Evolutionary conservation across 2,329 filamentous ascomycete species (phyloP).

Genomic region (Pezicula neosporulosa): DNA sequence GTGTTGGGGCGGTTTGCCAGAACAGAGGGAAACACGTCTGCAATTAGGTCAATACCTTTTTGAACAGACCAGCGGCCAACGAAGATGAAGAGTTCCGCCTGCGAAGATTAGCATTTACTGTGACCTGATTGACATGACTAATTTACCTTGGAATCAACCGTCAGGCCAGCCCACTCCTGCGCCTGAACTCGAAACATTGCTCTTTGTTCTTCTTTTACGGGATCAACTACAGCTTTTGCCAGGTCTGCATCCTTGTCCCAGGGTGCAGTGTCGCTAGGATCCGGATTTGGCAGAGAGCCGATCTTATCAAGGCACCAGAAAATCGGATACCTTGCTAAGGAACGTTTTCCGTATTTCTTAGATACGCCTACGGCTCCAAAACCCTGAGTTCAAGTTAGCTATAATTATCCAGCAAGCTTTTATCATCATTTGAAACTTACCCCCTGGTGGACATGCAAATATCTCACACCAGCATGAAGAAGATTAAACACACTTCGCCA

Average conservation of each 20-base stretch:
- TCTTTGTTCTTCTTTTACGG: slow-evolving; percentile 48
- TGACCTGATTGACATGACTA: not conserved
- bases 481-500: slow-evolving; percentile 40
- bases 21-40: slow-evolving; percentile 62
- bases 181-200: slow-evolving; percentile 53
- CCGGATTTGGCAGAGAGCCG: slow-evolving; percentile 66
- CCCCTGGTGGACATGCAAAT: slow-evolving; percentile 59
- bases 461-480: slow-evolving; percentile 51
- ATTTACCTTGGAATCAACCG: slow-evolving; percentile 46
- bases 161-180: slow-evolving; percentile 65
- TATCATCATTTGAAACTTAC: slow-evolving; percentile 59
- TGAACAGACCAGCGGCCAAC: slow-evolving; percentile 68
- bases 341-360: slow-evolving; percentile 65
- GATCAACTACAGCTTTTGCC: slow-evolving; percentile 47
- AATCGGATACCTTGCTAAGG: slow-evolving; percentile 63
- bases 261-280: slow-evolving; percentile 54
- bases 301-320: slow-evolving; percentile 63
- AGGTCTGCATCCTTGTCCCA: slow-evolving; percentile 39
- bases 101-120: not conserved
- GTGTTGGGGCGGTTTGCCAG: slow-evolving; percentile 55
- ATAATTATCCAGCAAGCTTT: not conserved
- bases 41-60: slow-evolving; percentile 65
- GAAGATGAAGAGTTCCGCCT: slow-evolving; percentile 62
- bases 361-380: slow-evolving; percentile 66
- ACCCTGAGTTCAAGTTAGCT: slow-evolving; percentile 34